These are phyloP conservation scores for Microstegium vimineum DNA, from an alignment of 176 grass and related monocot species.

Conservation along the genomic window DNA sequence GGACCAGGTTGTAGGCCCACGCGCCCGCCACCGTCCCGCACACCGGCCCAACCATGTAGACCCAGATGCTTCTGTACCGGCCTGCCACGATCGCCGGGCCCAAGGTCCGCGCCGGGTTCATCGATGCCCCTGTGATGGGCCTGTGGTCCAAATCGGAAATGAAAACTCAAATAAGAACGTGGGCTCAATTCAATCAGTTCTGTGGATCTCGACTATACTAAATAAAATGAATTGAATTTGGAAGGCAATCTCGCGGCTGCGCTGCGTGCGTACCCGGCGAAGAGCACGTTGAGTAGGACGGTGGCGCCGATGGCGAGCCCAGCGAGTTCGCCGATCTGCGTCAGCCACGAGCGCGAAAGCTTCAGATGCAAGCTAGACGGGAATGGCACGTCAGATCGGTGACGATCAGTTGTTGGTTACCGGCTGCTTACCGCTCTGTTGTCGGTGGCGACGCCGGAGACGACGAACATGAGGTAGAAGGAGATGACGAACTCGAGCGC, in stretches of 20 bases:
- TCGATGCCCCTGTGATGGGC: slow-evolving; percentile 59
- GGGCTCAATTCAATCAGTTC: background rate
- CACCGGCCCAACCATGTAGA: slow-evolving; percentile 40
- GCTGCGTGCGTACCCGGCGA: slow-evolving; percentile 44
- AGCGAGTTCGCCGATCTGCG: slow-evolving; percentile 74
- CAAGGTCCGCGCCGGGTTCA: slow-evolving; percentile 58
- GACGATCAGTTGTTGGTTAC: background rate
- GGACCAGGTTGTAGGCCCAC: slow-evolving; percentile 54
- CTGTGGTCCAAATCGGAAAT: background rate
- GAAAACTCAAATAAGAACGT: background rate
- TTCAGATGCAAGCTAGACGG: too few relatives aligned
- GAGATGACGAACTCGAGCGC: slow-evolving; percentile 76
- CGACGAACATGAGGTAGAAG: slow-evolving; percentile 88
- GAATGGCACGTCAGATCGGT: too few relatives aligned
- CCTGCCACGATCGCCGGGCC: slow-evolving; percentile 45
- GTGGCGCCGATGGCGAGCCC: slow-evolving; percentile 77
- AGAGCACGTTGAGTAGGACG: slow-evolving; percentile 56
- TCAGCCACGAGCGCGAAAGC: background rate
- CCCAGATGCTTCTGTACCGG: slow-evolving; percentile 38
- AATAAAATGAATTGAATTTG: too few relatives aligned
- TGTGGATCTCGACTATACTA: background rate
- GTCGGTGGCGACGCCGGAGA: slow-evolving; percentile 90
- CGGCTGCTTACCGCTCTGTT: slow-evolving; percentile 83
- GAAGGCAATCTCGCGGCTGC: too few relatives aligned
- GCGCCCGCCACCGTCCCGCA: slow-evolving; percentile 42